Conservation (phyloP, 1,284 basidiomycete genomes). For the Cryptococcus maquisensis region DNA sequence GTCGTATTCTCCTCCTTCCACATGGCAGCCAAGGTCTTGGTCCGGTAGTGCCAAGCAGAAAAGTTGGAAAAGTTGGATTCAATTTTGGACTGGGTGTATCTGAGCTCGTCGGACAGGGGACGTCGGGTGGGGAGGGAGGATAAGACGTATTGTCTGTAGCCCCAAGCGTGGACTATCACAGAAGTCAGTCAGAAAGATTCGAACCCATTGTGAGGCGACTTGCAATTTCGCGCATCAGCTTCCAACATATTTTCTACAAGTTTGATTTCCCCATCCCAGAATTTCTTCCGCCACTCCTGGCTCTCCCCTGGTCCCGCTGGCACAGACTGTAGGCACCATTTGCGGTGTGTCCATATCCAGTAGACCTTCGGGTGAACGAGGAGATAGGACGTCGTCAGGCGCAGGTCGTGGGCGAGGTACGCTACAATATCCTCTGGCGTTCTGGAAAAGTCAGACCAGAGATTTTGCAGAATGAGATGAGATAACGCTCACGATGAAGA, state of each 20-base stretch:
- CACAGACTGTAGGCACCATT: conserved; percentile 84
- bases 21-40: conserved; percentile 68
- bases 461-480: background rate
- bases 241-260: conserved; percentile 87
- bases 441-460: conserved; percentile 47
- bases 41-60: conserved; percentile 97
- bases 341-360: conserved; percentile 93
- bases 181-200: background rate
- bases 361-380: conserved; percentile 87
- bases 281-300: conserved; percentile 64
- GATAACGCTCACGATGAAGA: conserved; percentile 55
- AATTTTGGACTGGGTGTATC: conserved; percentile 84
- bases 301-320: conserved; percentile 59
- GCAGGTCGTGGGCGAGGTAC: conserved; percentile 67
- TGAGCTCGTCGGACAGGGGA: conserved; percentile 58
- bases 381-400: conserved; percentile 71
- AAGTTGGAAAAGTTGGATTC: conserved; percentile 95
- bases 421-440: conserved; percentile 61
- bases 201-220: conserved; percentile 31
- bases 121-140: conserved; percentile 57
- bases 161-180: conserved; percentile 83
- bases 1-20: conserved; percentile 61
- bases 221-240: conserved; percentile 83
- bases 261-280: conserved; percentile 77
- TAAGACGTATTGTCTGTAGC: conserved; percentile 80